These are phyloP conservation scores for Jamesozyma rosinii DNA, from an alignment of 805 yeast genomes.

Conservation along the genomic window DNA sequence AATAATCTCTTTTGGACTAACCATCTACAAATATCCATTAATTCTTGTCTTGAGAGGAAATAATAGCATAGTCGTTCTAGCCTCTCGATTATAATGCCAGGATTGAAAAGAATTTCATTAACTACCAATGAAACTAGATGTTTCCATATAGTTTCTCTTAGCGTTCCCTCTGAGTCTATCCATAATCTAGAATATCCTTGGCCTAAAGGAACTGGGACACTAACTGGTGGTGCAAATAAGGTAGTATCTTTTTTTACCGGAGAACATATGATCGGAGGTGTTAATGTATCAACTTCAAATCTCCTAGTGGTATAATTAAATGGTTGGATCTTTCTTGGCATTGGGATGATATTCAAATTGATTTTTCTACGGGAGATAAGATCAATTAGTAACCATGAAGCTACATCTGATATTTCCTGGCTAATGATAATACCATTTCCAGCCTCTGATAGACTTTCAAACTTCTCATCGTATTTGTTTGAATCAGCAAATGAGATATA, in stretches of 20 bases:
- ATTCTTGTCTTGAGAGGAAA: conserved; percentile 33
- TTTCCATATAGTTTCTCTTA: conserved; percentile 54
- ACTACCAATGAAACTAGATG: conserved; percentile 42
- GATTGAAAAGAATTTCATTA: conserved; percentile 40
- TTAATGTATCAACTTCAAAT: conserved; percentile 52
- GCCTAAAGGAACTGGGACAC: conserved; percentile 45
- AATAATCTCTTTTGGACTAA: conserved; percentile 31
- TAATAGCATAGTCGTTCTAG: conserved; percentile 19
- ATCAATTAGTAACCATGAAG: conserved; percentile 54
- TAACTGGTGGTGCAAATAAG: conserved; percentile 6
- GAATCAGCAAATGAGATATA: conserved; percentile 38
- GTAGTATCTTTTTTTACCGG: conserved; percentile 5
- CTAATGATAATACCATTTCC: conserved; percentile 49
- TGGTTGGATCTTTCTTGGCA: conserved; percentile 38
- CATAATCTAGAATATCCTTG: conserved; percentile 59
- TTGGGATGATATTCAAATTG: conserved; percentile 46
- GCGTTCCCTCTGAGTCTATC: conserved; percentile 56
- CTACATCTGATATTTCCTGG: conserved; percentile 47
- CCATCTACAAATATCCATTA: conserved; percentile 37
- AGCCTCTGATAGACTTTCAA: conserved; percentile 35
- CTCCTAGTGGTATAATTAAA: conserved; percentile 68
- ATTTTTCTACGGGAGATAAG: conserved; percentile 38
- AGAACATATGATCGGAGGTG: conserved; percentile 49
- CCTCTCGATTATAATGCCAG: conserved; percentile 38
- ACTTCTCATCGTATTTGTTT: conserved; percentile 35